A percentile compares a stretch with the other conserved stretches of the same genome.
Conservation (phyloP, 2,329 filamentous ascomycete species). For the Cladosporium sp. region DNA sequence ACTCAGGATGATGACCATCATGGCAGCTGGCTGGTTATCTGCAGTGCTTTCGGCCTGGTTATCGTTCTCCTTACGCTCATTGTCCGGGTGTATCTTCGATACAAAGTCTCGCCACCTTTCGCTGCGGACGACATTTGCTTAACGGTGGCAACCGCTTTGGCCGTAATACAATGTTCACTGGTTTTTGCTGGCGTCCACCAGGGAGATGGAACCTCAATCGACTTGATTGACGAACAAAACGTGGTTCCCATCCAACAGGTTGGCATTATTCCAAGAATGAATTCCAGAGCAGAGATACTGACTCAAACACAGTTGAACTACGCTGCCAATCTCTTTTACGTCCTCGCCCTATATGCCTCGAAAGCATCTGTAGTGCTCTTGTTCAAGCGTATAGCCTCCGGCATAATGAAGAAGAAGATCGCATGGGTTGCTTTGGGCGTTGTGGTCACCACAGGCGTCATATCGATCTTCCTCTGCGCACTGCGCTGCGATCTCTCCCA, state of each 20-base stretch:
- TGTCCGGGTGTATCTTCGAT: conserved; percentile 38
- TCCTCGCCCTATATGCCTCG: conserved; percentile 16
- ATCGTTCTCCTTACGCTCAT: conserved; percentile 37
- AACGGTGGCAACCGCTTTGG: conserved; percentile 31
- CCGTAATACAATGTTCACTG: conserved; percentile 35
- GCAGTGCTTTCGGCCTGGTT: conserved; percentile 36
- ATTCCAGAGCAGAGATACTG: neutral
- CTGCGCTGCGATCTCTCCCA: conserved; percentile 16
- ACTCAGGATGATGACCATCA: conserved; percentile 28
- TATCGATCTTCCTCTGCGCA: conserved; percentile 15
- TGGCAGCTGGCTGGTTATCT: conserved; percentile 38
- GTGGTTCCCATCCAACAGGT: conserved; percentile 35
- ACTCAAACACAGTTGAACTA: conserved; percentile 15
- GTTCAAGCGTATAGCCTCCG: conserved; percentile 17
- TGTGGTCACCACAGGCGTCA: conserved; percentile 10
- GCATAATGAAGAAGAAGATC: conserved; percentile 13
- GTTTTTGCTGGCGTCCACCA: conserved; percentile 35
- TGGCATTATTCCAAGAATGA: neutral
- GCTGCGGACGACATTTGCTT: conserved; percentile 34
- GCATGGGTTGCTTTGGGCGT: conserved; percentile 10
- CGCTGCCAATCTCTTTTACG: conserved; percentile 15
- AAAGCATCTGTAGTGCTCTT: conserved; percentile 17
- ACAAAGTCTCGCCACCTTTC: conserved; percentile 28
- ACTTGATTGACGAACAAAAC: conserved; percentile 20
- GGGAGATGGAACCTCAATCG: conserved; percentile 38